Percentiles rank a stretch among this genome's conserved stretches.
phyloP scores from a whole-genome alignment of 164 flowering plant species.

The Vitis cinerea region DNA sequence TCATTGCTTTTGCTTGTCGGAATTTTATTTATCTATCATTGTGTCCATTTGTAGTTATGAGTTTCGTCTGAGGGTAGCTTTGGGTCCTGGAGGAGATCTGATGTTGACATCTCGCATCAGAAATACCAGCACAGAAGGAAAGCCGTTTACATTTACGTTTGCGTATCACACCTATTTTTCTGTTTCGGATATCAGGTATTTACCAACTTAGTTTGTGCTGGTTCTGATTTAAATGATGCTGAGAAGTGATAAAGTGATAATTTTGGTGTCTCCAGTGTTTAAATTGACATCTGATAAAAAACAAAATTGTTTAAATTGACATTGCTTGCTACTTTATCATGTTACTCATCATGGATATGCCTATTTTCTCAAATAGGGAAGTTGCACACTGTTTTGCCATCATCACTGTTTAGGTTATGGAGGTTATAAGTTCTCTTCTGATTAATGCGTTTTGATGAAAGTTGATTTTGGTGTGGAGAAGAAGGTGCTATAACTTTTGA shows the following conservation, averaged over 20 bases:
- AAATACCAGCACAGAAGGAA: conserved; percentile 68
- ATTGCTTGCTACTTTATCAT: no score
- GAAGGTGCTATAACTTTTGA: no score
- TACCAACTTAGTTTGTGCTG: neutral
- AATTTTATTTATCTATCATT: neutral
- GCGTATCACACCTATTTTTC: conserved; percentile 90
- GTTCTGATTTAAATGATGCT: neutral
- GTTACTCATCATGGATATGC: no score
- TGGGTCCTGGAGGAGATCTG: conserved; percentile 83
- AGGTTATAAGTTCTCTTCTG: no score
- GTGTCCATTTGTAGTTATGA: conserved; percentile 55
- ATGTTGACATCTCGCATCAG: conserved; percentile 85
- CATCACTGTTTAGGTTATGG: no score
- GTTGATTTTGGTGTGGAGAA: no score
- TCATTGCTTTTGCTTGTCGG: neutral
- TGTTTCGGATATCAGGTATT: conserved; percentile 89
- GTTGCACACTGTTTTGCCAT: no score
- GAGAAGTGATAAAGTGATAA: neutral
- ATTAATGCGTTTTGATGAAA: no score
- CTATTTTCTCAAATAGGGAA: no score
- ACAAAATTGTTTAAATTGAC: no score
- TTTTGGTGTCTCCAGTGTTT: no score
- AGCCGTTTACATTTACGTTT: conserved; percentile 76
- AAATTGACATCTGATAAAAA: no score
- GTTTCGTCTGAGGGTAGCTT: conserved; percentile 69